Percentiles rank a stretch among this genome's conserved stretches.
Evolutionary conservation across 2,329 filamentous ascomycete species (phyloP).

Genomic region (Colletotrichum chrysophilum): DNA sequence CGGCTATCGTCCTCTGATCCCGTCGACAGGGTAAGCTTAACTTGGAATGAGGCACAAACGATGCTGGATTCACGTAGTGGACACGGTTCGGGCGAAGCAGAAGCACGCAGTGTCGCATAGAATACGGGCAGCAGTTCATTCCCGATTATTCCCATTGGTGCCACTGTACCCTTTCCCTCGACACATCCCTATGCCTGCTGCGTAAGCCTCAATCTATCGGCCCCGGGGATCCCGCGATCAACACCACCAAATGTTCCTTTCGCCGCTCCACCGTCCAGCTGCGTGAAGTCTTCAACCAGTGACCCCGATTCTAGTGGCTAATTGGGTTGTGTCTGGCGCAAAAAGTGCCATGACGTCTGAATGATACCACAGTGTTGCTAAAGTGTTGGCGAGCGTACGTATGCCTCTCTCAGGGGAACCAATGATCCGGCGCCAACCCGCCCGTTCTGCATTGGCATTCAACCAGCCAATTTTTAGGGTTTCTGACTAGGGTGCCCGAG

Average conservation of each 20-base stretch:
- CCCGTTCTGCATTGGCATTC: conserved; percentile 6
- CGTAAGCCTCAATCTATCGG: conserved; percentile 16
- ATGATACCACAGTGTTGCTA: conserved; percentile 6
- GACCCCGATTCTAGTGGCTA: background rate
- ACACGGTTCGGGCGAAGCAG: background rate
- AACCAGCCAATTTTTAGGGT: conserved; percentile 7
- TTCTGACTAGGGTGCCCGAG: conserved; percentile 10
- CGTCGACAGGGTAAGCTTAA: conserved; percentile 10
- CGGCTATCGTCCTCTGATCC: background rate
- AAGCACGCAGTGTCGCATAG: background rate
- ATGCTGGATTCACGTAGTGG: background rate
- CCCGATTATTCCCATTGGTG: background rate
- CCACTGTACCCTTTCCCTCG: background rate
- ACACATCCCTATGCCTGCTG: conserved; percentile 13
- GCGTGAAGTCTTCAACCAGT: background rate
- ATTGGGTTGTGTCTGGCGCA: conserved; percentile 5
- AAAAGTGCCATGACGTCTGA: conserved; percentile 20
- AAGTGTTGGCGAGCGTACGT: conserved; percentile 14
- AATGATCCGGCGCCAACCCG: conserved; percentile 3
- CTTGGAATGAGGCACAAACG: background rate
- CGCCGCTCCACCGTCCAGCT: conserved; percentile 9
- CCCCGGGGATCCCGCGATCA: conserved; percentile 20
- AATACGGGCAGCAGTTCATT: background rate
- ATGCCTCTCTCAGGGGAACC: conserved; percentile 4
- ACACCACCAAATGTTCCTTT: background rate